These are phyloP conservation scores for Lachnellula occidentalis DNA, from an alignment of 2,329 filamentous ascomycete species.

Conservation along the genomic window DNA sequence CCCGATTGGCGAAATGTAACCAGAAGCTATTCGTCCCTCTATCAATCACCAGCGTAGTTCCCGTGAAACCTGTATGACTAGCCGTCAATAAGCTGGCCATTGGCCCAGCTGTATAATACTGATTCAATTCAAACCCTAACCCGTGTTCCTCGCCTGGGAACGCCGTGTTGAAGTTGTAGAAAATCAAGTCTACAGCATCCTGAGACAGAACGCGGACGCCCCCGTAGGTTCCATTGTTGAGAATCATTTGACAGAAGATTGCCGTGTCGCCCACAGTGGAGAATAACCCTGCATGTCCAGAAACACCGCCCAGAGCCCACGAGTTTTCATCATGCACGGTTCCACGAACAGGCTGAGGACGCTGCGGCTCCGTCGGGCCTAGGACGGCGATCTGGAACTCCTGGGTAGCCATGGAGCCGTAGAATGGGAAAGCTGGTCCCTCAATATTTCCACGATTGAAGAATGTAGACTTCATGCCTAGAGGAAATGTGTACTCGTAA, in stretches of 20 bases:
- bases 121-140: no score
- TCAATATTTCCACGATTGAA: slow-evolving; percentile 26
- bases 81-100: slow-evolving; percentile 24
- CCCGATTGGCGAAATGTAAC: slow-evolving; percentile 25
- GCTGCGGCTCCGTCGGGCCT: slow-evolving; percentile 25
- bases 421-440: no score
- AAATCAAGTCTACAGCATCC: slow-evolving; percentile 30
- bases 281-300: slow-evolving; percentile 34
- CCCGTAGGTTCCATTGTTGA: slow-evolving; percentile 28
- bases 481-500: no score
- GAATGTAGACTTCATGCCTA: slow-evolving; percentile 30
- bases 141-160: slow-evolving; percentile 15
- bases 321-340: slow-evolving; percentile 36
- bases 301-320: slow-evolving; percentile 32
- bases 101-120: slow-evolving; percentile 10
- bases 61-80: slow-evolving; percentile 28
- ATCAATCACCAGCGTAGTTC: slow-evolving; percentile 27
- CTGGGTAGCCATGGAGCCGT: no score
- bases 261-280: no score
- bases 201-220: slow-evolving; percentile 26
- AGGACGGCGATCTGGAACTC: slow-evolving; percentile 8
- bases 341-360: slow-evolving; percentile 35
- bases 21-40: slow-evolving; percentile 22
- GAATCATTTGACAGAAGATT: no score
- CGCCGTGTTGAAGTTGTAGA: slow-evolving; percentile 30